A percentile compares a stretch with the other conserved stretches of the same genome.
These are phyloP conservation scores for Gastrolobium villosum DNA, from an alignment of 306 rosid genomes.

Conservation along the genomic window DNA sequence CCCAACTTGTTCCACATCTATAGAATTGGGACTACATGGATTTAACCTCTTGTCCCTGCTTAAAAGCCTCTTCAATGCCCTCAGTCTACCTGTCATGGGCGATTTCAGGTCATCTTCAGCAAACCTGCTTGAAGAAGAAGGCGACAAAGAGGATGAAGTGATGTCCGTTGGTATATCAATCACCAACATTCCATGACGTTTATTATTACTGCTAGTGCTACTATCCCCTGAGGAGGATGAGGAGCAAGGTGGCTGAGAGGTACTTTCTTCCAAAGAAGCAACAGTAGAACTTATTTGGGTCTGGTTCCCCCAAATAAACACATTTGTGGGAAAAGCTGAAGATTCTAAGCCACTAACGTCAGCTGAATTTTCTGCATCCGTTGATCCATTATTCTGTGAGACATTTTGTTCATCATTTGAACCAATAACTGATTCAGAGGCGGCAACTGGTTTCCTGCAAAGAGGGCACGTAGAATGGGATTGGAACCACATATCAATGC, in stretches of 20 bases:
- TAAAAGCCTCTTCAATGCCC: constrained; percentile 80
- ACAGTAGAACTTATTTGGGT: constrained; percentile 65
- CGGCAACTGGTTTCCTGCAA: constrained; percentile 73
- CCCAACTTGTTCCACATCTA: constrained; percentile 62
- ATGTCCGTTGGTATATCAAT: constrained; percentile 74
- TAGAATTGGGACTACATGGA: constrained; percentile 70
- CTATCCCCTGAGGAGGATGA: constrained; percentile 45
- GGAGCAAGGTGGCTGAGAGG: constrained; percentile 47
- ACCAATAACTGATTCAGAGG: constrained; percentile 33
- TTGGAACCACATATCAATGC: constrained; percentile 98
- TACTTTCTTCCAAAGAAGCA: constrained; percentile 61
- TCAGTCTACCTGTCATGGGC: constrained; percentile 64
- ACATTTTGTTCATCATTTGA: constrained; percentile 1
- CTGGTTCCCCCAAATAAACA: constrained; percentile 84
- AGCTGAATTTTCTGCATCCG: constrained; percentile 51
- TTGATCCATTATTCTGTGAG: constrained; percentile 13
- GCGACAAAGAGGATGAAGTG: constrained; percentile 54
- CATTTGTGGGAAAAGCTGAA: constrained; percentile 79
- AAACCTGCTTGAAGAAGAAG: constrained; percentile 59
- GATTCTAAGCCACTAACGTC: constrained; percentile 52
- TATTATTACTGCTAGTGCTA: not conserved
- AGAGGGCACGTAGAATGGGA: constrained; percentile 93
- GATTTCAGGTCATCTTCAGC: constrained; percentile 75
- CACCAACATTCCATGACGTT: constrained; percentile 60
- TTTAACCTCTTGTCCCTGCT: constrained; percentile 70